Base-by-base conservation (phyloP, 2,329 filamentous ascomycete genomes). In the Hawksworthiomyces lignivorus region DNA sequence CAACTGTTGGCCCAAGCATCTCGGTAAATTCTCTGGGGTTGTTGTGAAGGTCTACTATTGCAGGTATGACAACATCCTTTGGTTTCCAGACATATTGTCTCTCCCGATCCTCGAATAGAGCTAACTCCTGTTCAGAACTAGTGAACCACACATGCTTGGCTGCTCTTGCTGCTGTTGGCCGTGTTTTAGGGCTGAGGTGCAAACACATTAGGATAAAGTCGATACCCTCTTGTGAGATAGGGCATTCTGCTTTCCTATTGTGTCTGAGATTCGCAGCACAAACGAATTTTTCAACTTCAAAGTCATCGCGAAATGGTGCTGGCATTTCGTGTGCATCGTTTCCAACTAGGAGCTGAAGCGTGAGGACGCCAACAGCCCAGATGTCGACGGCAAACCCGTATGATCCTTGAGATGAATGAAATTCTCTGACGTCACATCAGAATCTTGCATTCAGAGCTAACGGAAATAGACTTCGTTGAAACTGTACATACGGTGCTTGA, bases 361-460 rank as follows among this genome's bases (percentile, higher is more conserved):
- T 51, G 4, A 75, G 57, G 40, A 73, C 59, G 0, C 73, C 73
- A 14, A 75, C 52, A 4, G 71, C 66, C 72, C 72, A 76, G 18
- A 75, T 66, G 44, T 76, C 73, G 6, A 72, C 67, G 1, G 60
- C 39, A 41, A 62, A 14, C 48, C 52, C 39, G 54, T 72, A 56
- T 52, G 56, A 26, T 3, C 36, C 37, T 3, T 45, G 41, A 3
- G 48, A 47, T 21, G 12, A 52, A 36, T 49, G 45, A 12, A 68
- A 52, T 52, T 74, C 70, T 2, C 70, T 73, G n/a, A n/a, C 9
- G 18, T 26, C 8, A 4, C 9, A 24, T 48, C 24, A 48, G 42
- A 14, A 11, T 20, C 4, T 3, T 11, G 14, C 3, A 3, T 19
- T 14, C 6, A 19, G 17, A 5, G 3, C 7, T 7, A 35, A 24